Base-by-base conservation (phyloP, 2,329 filamentous ascomycete genomes). In the Pseudofabraea citricarpa region DNA sequence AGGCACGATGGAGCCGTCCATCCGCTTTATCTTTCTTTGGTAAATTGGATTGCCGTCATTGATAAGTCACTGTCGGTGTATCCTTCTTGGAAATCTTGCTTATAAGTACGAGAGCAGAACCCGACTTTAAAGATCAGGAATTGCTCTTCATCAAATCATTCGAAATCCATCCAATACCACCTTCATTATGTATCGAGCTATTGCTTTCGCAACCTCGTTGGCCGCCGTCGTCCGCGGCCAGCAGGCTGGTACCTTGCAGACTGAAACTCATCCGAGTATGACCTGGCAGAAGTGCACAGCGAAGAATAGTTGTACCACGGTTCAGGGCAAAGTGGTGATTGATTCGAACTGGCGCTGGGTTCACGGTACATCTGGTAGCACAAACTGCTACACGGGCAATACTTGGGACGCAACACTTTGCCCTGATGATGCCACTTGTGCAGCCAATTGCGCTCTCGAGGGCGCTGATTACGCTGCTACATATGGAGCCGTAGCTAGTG, bases 271-370 rank as follows among this genome's bases (percentile, higher is more conserved):
- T 51, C 76, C 75, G 44, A 56, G 68, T 42, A 62, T 80, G 56
- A 71, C 65, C 39, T 75, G 71, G 68, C 64, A 74, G 53, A 68
- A 66, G 48, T 80, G 75, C 56, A 69, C 71, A 20, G 59, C 62
- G 15, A 57, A 56, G 35, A 68, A 70, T 40, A 64, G 63, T 23
- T 79, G 76, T 60, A 69, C 68, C 3, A 68, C 64, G 16, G 63
- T 71, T 43, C 61, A 60, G 40, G 73, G 71, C 22, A 70, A 70
- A 39, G 64, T 80, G 40, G 69, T 72, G 26, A 60, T 79, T 50
- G 75, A 80, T 54, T 54, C 73, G 48, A 79, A 79, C 64, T 80
- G 75, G 75, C 69, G 75, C 42, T 79, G 76, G 76, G 59, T 77
- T 40, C 74, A 79, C 60, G 58, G 63, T 27, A 66, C 43, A 48